Conservation (phyloP, 306 rosid species). For the Vigna nakashimae region DNA sequence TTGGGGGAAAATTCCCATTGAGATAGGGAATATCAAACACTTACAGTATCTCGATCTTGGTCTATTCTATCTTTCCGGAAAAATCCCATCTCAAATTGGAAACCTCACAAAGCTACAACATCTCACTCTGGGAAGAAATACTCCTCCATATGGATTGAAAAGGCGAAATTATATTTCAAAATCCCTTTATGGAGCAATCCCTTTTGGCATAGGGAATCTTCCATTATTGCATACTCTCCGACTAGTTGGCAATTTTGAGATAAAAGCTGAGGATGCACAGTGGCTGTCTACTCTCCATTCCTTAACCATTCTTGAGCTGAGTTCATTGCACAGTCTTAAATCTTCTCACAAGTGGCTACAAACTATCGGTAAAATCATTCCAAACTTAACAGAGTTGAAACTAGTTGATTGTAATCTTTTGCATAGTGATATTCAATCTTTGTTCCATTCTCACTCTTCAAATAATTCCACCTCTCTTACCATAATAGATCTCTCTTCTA, state of each 20-base stretch:
- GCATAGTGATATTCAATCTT: too few relatives aligned
- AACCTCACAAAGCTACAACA: not conserved
- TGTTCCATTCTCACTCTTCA: too few relatives aligned
- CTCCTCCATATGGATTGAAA: rapidly evolving
- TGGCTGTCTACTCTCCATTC: slow-evolving; percentile 21
- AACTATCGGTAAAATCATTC: too few relatives aligned
- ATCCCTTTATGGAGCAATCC: not conserved
- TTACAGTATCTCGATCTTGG: not conserved
- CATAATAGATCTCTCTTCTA: too few relatives aligned
- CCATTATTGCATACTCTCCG: not conserved
- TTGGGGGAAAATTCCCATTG: not conserved
- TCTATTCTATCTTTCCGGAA: not conserved
- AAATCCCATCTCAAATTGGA: not conserved
- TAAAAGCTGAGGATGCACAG: not conserved
- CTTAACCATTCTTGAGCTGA: slow-evolving; percentile 16
- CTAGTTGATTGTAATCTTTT: too few relatives aligned
- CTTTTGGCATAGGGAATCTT: not conserved
- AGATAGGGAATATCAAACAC: not conserved
- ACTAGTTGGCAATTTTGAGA: not conserved
- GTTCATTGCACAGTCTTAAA: not conserved
- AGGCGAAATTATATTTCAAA: rapidly evolving
- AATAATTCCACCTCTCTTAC: too few relatives aligned
- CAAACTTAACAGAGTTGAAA: too few relatives aligned
- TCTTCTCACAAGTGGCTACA: not conserved
- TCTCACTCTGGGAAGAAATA: not conserved